Conservation (phyloP, 2,329 filamentous ascomycete species). For the Nemania bipapillata region DNA sequence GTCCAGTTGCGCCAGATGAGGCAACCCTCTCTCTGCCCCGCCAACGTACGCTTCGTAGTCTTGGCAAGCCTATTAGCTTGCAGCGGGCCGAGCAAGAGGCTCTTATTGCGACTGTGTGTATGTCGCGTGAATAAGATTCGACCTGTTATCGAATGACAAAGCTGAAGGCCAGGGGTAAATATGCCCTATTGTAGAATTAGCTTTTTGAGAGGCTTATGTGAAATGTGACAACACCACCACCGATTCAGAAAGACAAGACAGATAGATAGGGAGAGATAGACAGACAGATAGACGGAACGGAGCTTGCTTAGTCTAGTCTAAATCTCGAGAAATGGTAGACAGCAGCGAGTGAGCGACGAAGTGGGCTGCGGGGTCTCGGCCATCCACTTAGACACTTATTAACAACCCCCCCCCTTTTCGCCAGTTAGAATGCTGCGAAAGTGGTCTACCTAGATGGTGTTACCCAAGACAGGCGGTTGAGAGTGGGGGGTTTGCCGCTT, state of each 20-base stretch:
- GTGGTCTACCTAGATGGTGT: conserved; percentile 25
- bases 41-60: conserved; percentile 20
- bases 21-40: conserved; percentile 26
- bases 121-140: background rate
- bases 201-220: conserved; percentile 6
- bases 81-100: conserved; percentile 20
- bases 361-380: conserved; percentile 33
- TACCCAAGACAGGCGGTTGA: conserved; percentile 21
- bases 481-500: conserved; percentile 13
- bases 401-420: conserved; percentile 24
- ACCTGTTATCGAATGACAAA: background rate
- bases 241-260: background rate
- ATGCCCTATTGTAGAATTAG: background rate
- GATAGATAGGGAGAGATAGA: background rate
- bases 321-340: conserved; percentile 11
- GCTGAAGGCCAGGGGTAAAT: background rate
- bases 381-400: conserved; percentile 24
- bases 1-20: conserved; percentile 20
- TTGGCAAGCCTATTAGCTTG: conserved; percentile 28
- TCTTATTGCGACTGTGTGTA: conserved; percentile 3
- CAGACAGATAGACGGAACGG: background rate
- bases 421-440: conserved; percentile 33
- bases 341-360: conserved; percentile 23
- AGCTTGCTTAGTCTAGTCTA: background rate
- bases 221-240: conserved; percentile 9